Percentiles rank a stretch among this genome's conserved stretches.
Conservation (phyloP, 2,329 filamentous ascomycete genomes). For the Penicillium capsulatum region DNA sequence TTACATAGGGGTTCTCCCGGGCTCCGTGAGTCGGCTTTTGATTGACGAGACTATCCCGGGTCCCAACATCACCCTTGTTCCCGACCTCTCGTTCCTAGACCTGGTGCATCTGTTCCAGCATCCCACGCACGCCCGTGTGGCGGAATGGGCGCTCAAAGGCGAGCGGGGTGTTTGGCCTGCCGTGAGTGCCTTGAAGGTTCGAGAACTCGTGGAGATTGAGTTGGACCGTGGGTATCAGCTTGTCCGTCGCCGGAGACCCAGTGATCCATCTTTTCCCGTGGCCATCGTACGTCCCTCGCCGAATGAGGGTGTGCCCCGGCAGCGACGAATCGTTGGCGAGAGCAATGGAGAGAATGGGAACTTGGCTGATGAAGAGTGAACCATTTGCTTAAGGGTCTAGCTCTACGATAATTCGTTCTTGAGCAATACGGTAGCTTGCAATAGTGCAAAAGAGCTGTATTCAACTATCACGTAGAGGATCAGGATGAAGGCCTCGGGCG, state of each 20-base stretch:
- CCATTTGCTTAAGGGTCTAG: background rate
- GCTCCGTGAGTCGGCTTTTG: constrained; percentile 67
- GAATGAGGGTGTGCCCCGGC: constrained; percentile 29
- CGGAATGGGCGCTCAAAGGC: constrained; percentile 80
- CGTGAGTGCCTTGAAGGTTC: constrained; percentile 72
- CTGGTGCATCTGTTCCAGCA: constrained; percentile 77
- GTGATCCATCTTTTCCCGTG: constrained; percentile 21
- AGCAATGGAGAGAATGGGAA: constrained; percentile 15
- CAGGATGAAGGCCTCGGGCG: too few species aligned
- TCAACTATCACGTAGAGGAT: too few species aligned
- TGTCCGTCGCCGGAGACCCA: constrained; percentile 52
- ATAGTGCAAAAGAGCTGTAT: too few species aligned
- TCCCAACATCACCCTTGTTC: constrained; percentile 74
- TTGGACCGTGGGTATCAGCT: constrained; percentile 80
- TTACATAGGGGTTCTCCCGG: constrained; percentile 67
- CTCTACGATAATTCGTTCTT: too few species aligned
- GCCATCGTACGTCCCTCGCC: constrained; percentile 17
- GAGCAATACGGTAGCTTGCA: too few species aligned
- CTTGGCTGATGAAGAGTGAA: constrained; percentile 10
- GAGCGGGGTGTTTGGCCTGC: constrained; percentile 90
- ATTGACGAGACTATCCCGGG: constrained; percentile 79
- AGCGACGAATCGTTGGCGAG: constrained; percentile 23
- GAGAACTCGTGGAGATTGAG: constrained; percentile 82
- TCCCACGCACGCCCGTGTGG: constrained; percentile 68
- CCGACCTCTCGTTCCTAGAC: constrained; percentile 68